phyloP scores from a whole-genome alignment of 1,139 yeast genomes.

The Wickerhamomyces sp. region DNA sequence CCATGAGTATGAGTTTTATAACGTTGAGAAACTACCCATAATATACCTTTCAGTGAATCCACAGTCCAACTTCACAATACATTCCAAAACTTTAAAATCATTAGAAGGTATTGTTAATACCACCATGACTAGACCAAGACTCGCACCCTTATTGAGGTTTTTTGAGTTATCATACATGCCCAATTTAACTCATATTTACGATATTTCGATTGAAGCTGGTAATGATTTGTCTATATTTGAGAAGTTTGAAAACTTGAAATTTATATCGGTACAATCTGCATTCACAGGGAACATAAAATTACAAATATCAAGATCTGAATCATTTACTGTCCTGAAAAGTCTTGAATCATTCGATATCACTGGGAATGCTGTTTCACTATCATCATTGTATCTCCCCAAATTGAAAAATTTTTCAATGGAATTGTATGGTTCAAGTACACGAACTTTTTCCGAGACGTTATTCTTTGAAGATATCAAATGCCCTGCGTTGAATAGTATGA shows the following conservation, averaged over 20 bases:
- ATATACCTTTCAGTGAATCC: slow-evolving; percentile 12
- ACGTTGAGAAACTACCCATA: slow-evolving; percentile 9
- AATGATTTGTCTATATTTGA: slow-evolving; percentile 13
- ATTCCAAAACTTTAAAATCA: slow-evolving; percentile 8
- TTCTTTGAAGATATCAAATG: slow-evolving; percentile 8
- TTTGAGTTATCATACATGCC: slow-evolving; percentile 15
- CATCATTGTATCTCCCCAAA: slow-evolving; percentile 6
- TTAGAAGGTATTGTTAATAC: slow-evolving; percentile 14
- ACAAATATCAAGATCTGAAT: slow-evolving; percentile 1
- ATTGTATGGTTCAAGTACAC: slow-evolving; percentile 14
- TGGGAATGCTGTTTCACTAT: slow-evolving; percentile 17
- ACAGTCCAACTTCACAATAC: slow-evolving; percentile 12
- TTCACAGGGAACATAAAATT: slow-evolving; percentile 12
- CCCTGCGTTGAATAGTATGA: slow-evolving; percentile 6
- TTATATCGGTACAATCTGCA: slow-evolving; percentile 15
- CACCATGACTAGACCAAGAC: slow-evolving; percentile 15
- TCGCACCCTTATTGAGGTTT: slow-evolving; percentile 16
- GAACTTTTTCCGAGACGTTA: slow-evolving; percentile 12
- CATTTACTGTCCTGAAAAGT: slow-evolving; percentile 1
- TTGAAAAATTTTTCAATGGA: slow-evolving; percentile 8
- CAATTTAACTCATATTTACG: slow-evolving; percentile 10
- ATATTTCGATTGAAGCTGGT: slow-evolving; percentile 19
- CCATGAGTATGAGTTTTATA: slow-evolving; percentile 16
- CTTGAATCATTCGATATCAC: slow-evolving; percentile 9
- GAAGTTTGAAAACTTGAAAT: slow-evolving; percentile 9